Conservation (phyloP, 108 stramenopile genomes). For the Skeletonema potamos region DNA sequence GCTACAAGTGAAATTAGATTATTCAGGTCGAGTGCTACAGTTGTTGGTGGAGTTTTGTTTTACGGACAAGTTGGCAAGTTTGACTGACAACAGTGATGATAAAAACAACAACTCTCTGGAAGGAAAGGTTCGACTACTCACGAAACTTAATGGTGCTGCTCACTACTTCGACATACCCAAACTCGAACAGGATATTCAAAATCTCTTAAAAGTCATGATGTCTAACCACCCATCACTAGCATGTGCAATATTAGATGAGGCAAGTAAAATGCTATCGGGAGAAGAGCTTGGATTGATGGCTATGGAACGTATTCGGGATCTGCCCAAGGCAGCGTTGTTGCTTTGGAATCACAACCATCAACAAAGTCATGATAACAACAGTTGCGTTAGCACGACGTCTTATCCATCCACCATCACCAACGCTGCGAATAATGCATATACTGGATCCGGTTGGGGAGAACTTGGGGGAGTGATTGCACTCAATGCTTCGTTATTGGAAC, state of each 20-base stretch:
- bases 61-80: constrained; percentile 32
- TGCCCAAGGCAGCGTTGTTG: constrained; percentile 37
- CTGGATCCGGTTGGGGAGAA: constrained; percentile 1
- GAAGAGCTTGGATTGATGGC: constrained; percentile 30
- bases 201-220: constrained; percentile 31
- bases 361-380: not conserved
- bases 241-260: constrained; percentile 47
- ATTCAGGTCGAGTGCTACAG: constrained; percentile 39
- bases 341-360: constrained; percentile 4
- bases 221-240: constrained; percentile 33
- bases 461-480: constrained; percentile 27
- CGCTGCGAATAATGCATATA: not conserved
- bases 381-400: no score
- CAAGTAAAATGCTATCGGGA: constrained; percentile 27
- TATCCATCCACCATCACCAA: not conserved
- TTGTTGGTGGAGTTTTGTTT: constrained; percentile 51
- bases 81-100: not conserved
- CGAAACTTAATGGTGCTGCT: constrained; percentile 27
- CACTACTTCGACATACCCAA: constrained; percentile 47
- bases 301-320: constrained; percentile 30
- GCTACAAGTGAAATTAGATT: constrained; percentile 39
- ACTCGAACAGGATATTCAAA: constrained; percentile 27
- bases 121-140: constrained; percentile 28
- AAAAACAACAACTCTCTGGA: constrained; percentile 1
- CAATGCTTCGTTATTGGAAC: constrained; percentile 35